Evolutionary conservation across 2,329 filamentous ascomycete genomes (phyloP).

Genomic region (Penicillium carneum): DNA sequence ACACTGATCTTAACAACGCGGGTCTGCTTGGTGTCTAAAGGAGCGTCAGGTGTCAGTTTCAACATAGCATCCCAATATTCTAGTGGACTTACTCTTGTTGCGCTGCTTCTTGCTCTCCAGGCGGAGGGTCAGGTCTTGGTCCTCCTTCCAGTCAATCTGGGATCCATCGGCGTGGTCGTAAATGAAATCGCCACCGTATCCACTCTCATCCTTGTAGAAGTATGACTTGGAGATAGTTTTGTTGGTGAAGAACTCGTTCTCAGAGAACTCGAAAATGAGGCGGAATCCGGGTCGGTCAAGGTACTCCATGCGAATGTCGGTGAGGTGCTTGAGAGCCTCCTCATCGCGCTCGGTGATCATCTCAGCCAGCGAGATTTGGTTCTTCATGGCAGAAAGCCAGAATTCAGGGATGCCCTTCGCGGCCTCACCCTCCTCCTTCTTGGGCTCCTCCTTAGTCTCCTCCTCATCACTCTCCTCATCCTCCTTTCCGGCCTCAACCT

Average conservation of each 20-base stretch:
- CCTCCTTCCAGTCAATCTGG: constrained; percentile 95
- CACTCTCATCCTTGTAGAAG: constrained; percentile 98
- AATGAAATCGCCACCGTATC: constrained; percentile 98
- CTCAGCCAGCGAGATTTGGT: constrained; percentile 94
- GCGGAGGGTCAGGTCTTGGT: constrained; percentile 90
- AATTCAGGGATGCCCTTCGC: constrained; percentile 93
- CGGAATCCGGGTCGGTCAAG: constrained; percentile 97
- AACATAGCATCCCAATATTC: background rate
- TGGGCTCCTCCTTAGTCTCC: constrained; percentile 61
- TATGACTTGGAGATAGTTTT: constrained; percentile 98
- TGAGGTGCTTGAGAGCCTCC: constrained; percentile 85
- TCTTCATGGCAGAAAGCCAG: constrained; percentile 99
- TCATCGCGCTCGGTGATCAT: constrained; percentile 99
- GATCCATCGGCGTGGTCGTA: constrained; percentile 98
- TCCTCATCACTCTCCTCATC: constrained; percentile 73
- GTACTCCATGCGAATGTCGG: constrained; percentile 98
- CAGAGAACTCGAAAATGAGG: constrained; percentile 93
- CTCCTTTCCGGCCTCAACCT: constrained; percentile 85
- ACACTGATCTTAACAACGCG: constrained; percentile 99
- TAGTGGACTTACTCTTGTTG: constrained; percentile 83
- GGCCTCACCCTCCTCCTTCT: constrained; percentile 57
- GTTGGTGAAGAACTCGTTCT: constrained; percentile 97
- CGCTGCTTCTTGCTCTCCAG: constrained; percentile 99
- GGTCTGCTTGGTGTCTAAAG: constrained; percentile 93
- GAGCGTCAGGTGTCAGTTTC: constrained; percentile 14